These are phyloP conservation scores for Pouteria campechiana DNA, from an alignment of 179 eudicot genomes.

Conservation along the genomic window DNA sequence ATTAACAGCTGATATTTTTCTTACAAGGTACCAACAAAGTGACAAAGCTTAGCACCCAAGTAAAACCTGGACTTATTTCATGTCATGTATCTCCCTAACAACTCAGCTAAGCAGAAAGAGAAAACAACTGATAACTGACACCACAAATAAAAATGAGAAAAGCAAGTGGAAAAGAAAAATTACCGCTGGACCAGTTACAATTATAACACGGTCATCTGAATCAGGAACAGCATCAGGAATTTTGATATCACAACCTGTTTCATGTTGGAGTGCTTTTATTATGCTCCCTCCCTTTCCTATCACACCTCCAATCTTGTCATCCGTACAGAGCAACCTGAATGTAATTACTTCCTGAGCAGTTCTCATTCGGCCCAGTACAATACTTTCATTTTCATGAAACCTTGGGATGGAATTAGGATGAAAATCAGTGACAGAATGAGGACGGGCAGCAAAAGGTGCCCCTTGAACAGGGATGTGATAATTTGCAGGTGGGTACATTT, in stretches of 20 bases:
- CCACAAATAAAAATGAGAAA: too few relatives aligned
- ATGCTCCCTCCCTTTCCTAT: slow-evolving; percentile 91
- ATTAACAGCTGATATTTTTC: too few relatives aligned
- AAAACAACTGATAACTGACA: too few relatives aligned
- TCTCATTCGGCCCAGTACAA: slow-evolving; percentile 35
- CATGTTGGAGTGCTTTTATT: slow-evolving; percentile 61
- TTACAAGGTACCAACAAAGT: too few relatives aligned
- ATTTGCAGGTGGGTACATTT: slow-evolving; percentile 15
- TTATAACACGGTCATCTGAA: slow-evolving; percentile 68
- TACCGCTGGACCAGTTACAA: slow-evolving; percentile 92
- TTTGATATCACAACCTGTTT: slow-evolving; percentile 89
- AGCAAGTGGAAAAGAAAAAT: too few relatives aligned
- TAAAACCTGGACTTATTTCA: too few relatives aligned
- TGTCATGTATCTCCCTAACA: too few relatives aligned
- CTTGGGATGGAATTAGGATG: too few relatives aligned
- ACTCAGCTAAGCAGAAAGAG: too few relatives aligned
- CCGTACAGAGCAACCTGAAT: slow-evolving; percentile 63
- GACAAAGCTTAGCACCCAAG: too few relatives aligned
- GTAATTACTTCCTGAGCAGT: slow-evolving; percentile 36
- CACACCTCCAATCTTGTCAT: slow-evolving; percentile 75
- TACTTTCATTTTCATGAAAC: slow-evolving; percentile 36
- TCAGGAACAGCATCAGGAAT: slow-evolving; percentile 48
- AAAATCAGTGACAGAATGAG: slow-evolving; percentile 31
- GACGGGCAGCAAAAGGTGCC: slow-evolving; percentile 28
- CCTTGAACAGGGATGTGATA: slow-evolving; percentile 30